phyloP scores from a whole-genome alignment of 139 green algal species.

The Coelastrella sp. region DNA sequence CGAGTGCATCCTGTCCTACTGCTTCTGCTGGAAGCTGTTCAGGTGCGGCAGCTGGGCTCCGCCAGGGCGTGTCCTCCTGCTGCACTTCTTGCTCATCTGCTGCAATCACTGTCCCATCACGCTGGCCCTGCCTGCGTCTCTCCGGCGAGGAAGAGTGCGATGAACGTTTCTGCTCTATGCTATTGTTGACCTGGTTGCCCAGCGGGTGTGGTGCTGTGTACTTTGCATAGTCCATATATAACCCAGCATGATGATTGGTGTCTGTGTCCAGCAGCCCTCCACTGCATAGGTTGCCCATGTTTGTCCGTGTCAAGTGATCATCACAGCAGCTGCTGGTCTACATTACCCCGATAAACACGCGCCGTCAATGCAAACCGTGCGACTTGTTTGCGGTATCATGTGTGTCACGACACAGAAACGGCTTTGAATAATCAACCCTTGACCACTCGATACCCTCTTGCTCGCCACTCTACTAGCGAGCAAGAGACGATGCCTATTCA shows the following conservation, averaged over 20 bases:
- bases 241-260: background rate
- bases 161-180: constrained; percentile 31
- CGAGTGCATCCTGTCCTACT: background rate
- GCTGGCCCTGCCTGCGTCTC: background rate
- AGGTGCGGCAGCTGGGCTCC: background rate
- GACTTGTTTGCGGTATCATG: background rate
- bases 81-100: background rate
- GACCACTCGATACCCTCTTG: background rate
- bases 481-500: no score
- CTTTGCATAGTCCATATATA: background rate
- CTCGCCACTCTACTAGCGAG: no score
- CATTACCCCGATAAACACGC: background rate
- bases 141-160: constrained; percentile 6
- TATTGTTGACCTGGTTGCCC: background rate
- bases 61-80: background rate
- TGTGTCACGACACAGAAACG: background rate
- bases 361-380: background rate
- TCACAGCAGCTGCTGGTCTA: background rate
- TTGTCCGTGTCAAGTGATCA: background rate
- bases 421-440: background rate
- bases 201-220: background rate
- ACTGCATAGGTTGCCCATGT: constrained; percentile 35
- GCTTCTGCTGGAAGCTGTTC: constrained; percentile 16
- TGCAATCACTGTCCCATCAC: background rate
- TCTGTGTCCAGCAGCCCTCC: background rate